Evolutionary conservation across 2,329 filamentous ascomycete species (phyloP).

Genomic region (Aureobasidium subglaciale): DNA sequence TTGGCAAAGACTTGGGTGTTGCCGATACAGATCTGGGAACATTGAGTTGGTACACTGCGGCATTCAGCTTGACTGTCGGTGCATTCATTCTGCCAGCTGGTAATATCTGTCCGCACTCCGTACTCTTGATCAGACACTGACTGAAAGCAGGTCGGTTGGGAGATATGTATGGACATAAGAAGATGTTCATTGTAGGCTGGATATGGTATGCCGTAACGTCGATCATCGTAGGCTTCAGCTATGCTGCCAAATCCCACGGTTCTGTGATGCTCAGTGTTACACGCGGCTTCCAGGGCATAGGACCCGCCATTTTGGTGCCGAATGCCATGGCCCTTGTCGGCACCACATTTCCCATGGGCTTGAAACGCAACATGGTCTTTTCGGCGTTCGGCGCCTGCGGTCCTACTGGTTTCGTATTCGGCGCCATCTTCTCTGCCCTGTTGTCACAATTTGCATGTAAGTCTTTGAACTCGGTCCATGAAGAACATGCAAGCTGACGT

Average conservation of each 20-base stretch:
- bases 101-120: neutral
- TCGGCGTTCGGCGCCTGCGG: slow-evolving; percentile 31
- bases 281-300: slow-evolving; percentile 35
- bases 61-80: slow-evolving; percentile 38
- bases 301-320: slow-evolving; percentile 30
- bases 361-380: slow-evolving; percentile 34
- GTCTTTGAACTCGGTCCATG: slow-evolving; percentile 43
- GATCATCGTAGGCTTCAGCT: slow-evolving; percentile 32
- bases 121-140: neutral
- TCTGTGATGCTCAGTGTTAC: slow-evolving; percentile 32
- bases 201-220: slow-evolving; percentile 35
- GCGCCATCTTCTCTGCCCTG: slow-evolving; percentile 28
- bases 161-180: slow-evolving; percentile 39
- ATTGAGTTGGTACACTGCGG: slow-evolving; percentile 38
- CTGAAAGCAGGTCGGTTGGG: slow-evolving; percentile 29
- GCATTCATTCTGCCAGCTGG: slow-evolving; percentile 40
- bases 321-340: slow-evolving; percentile 34
- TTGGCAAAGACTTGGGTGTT: slow-evolving; percentile 37
- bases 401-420: slow-evolving; percentile 30
- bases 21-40: slow-evolving; percentile 33
- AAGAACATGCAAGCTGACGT: slow-evolving; percentile 25
- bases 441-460: slow-evolving; percentile 27
- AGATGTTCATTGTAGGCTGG: slow-evolving; percentile 34
- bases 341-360: slow-evolving; percentile 27
- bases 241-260: slow-evolving; percentile 22